phyloP scores from a whole-genome alignment of 768 basidiomycete genomes.

The Solioccasus polychromus region DNA sequence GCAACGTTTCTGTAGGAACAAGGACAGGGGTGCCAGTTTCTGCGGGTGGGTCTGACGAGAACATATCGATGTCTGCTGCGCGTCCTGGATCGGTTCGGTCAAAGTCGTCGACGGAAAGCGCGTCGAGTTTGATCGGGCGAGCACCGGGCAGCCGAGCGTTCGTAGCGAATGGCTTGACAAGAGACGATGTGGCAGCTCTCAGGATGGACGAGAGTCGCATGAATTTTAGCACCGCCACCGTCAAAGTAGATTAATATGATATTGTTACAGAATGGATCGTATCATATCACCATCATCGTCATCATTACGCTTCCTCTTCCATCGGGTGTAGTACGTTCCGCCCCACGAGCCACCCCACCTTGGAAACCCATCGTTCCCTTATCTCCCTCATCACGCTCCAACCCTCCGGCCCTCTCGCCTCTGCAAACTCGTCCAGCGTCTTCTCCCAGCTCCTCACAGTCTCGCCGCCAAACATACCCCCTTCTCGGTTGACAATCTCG shows the following conservation, averaged over 20 bases:
- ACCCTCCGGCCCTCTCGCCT: conserved; percentile 43
- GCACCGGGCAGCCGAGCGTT: too few species aligned
- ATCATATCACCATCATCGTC: not conserved
- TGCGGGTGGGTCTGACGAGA: conserved; percentile 6
- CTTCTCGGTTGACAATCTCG: conserved; percentile 63
- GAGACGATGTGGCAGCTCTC: too few species aligned
- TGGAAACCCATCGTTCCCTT: conserved; percentile 65
- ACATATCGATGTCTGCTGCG: not conserved
- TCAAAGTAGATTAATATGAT: not conserved
- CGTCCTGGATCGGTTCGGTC: conserved; percentile 26
- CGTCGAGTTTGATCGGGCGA: conserved; percentile 19
- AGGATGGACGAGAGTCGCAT: conserved; percentile 45
- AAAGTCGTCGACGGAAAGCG: conserved; percentile 25
- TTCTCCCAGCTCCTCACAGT: conserved; percentile 68
- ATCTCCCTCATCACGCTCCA: conserved; percentile 42
- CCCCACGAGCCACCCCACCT: conserved; percentile 79
- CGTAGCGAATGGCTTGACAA: too few species aligned
- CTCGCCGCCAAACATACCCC: conserved; percentile 78
- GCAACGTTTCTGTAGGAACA: conserved; percentile 1
- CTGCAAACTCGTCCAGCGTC: conserved; percentile 63
- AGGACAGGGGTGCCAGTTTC: conserved; percentile 2
- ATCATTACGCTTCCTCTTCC: conserved; percentile 27
- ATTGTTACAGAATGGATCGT: conserved; percentile 2
- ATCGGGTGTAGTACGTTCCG: conserved; percentile 30
- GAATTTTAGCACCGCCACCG: conserved; percentile 12